These are phyloP conservation scores for Orbilia ellipsospora DNA, from an alignment of 2,329 filamentous ascomycete species.

Conservation along the genomic window DNA sequence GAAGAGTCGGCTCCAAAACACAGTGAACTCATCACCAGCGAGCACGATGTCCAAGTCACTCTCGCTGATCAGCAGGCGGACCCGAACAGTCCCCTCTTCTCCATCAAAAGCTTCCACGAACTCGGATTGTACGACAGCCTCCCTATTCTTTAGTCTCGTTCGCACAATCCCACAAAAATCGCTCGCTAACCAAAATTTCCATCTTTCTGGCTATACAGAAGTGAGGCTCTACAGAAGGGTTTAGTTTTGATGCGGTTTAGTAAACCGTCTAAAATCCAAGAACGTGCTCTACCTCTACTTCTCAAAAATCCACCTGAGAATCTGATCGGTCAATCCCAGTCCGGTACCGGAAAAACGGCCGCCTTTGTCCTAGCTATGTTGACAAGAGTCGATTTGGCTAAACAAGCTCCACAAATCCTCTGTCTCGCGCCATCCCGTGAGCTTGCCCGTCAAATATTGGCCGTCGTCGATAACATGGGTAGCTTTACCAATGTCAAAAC, in stretches of 20 bases:
- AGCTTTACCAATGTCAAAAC: conserved; percentile 78
- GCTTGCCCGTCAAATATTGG: conserved; percentile 91
- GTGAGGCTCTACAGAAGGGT: conserved; percentile 77
- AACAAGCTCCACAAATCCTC: conserved; percentile 78
- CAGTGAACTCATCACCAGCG: conserved; percentile 72
- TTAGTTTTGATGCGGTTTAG: conserved; percentile 85
- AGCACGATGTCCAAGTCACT: conserved; percentile 91
- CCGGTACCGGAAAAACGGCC: conserved; percentile 96
- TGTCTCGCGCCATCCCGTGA: conserved; percentile 93
- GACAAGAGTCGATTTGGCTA: conserved; percentile 80
- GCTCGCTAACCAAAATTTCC: background rate
- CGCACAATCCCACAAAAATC: no score
- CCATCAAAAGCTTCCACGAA: conserved; percentile 83
- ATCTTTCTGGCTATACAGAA: conserved; percentile 62
- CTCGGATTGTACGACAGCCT: conserved; percentile 77
- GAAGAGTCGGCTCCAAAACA: conserved; percentile 58
- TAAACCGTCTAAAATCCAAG: conserved; percentile 98
- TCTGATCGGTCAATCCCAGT: conserved; percentile 99
- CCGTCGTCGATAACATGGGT: conserved; percentile 84
- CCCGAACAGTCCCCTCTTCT: conserved; percentile 86
- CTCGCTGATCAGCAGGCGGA: conserved; percentile 89
- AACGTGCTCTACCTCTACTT: conserved; percentile 89
- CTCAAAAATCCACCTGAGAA: conserved; percentile 87
- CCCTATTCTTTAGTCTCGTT: background rate
- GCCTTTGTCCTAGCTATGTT: conserved; percentile 95